Evolutionary conservation across 768 basidiomycete genomes (phyloP).

Genomic region (Tephrocybe rancida): DNA sequence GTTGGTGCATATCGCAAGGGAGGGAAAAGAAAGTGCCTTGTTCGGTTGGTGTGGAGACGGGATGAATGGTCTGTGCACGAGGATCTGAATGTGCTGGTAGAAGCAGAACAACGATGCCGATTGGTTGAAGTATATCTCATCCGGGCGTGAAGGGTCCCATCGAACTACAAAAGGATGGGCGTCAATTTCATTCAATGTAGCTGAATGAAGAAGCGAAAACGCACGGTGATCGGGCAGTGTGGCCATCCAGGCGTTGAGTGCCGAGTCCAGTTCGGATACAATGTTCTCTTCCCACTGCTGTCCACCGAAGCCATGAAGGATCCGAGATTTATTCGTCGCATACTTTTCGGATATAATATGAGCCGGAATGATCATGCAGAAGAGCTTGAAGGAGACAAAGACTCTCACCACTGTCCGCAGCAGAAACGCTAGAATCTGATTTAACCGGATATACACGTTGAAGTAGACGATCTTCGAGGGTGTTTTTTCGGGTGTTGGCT

Average conservation of each 20-base stretch:
- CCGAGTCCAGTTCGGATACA: conserved; percentile 71
- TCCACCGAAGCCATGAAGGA: conserved; percentile 62
- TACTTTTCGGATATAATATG: conserved; percentile 48
- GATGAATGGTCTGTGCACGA: conserved; percentile 80
- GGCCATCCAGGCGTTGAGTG: conserved; percentile 70
- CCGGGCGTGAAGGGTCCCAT: conserved; percentile 50
- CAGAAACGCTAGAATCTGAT: conserved; percentile 65
- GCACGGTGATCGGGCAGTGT: conserved; percentile 62
- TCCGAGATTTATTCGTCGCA: conserved; percentile 77
- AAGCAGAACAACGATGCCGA: conserved; percentile 54
- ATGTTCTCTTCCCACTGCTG: conserved; percentile 66
- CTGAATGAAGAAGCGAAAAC: conserved; percentile 16
- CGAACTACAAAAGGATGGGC: conserved; percentile 32
- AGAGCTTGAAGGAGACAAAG: not conserved
- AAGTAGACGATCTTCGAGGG: conserved; percentile 61
- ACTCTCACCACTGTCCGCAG: conserved; percentile 61
- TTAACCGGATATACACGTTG: conserved; percentile 56
- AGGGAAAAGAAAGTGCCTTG: conserved; percentile 52
- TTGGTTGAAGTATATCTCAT: conserved; percentile 55
- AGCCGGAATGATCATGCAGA: not conserved
- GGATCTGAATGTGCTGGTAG: conserved; percentile 65
- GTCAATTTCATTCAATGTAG: not conserved
- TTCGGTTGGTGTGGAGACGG: conserved; percentile 53
- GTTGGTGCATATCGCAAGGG: conserved; percentile 75
- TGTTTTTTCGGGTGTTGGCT: conserved; percentile 53